Evolutionary conservation across 805 yeast species (phyloP), one percentile per base, ranked within the genome.

Genomic region (Kodamaea laetipori): DNA sequence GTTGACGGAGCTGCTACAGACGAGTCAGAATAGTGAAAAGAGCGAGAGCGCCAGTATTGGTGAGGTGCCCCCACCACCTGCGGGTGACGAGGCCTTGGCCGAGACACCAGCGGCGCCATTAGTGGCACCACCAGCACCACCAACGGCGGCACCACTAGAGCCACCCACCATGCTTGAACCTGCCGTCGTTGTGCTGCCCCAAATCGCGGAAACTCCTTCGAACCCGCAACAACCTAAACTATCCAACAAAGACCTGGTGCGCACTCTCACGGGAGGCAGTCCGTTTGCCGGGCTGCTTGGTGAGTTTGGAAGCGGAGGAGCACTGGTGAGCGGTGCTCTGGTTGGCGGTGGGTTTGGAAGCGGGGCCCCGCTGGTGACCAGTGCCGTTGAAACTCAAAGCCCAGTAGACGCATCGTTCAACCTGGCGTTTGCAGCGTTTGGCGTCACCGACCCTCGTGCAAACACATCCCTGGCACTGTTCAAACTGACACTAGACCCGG

Each of bases 401-500:
- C 34, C 34, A n/a, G 34, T 30, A n/a, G 34, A 30, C 5, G 17
- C 34, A 19, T 30, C 34, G 19, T 30, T 30, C 34, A 30, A 30
- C 34, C 17, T 17, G 15, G 34, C 34, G 19, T 30, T 30, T 11
- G 34, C 34, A 10, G 34, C 34, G 4, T 30, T 30, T 10, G 34
- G 34, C 19, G 34, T 30, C 19, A 6, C 34, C 11, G 34, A 30
- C 18, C 19, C 34, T 4, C 15, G 17, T 15, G 15, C 34, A 4
- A 30, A 30, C 34, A 30, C 34, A 15, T 17, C 17, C 28, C 23
- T 34, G 19, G 26, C 32, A 16, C 25, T 12, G 15, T 59, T 48
- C 39, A 55, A 64, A 40, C 60, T 67, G 28, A 71, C 76, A 1
- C 60, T 76, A 60, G 80, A 76, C 52, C 80, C 80, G 2, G 76